These are phyloP conservation scores for Rhytidhysteron rufulum DNA, from an alignment of 2,329 filamentous ascomycete genomes.

Conservation along the genomic window DNA sequence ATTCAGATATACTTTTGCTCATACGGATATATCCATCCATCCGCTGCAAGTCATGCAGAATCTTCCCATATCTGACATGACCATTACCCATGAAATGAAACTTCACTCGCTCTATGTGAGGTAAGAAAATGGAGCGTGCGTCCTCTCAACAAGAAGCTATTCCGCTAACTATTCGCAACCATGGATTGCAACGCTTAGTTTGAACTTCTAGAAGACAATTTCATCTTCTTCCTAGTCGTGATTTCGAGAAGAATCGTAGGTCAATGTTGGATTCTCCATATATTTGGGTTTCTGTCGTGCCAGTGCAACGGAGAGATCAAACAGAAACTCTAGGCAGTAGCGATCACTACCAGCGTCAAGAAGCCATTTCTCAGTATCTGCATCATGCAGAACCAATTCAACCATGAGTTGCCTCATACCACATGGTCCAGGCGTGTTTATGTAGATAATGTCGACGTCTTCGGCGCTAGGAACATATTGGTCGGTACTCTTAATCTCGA, in stretches of 20 bases:
- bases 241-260: neutral
- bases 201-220: neutral
- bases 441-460: neutral
- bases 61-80: neutral
- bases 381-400: neutral
- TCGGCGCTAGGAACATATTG: neutral
- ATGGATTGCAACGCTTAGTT: too few relatives aligned
- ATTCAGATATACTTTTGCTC: neutral
- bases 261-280: neutral
- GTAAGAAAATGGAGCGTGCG: neutral
- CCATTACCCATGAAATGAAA: neutral
- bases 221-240: neutral
- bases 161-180: too few relatives aligned
- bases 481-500: constrained; percentile 3
- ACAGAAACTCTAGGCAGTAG: neutral
- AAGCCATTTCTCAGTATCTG: neutral
- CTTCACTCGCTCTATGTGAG: neutral
- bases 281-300: neutral
- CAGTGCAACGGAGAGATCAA: neutral
- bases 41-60: neutral
- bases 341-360: neutral
- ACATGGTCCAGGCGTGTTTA: neutral
- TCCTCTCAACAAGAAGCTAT: neutral
- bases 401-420: neutral
- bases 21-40: neutral